Percentiles rank a stretch among this genome's conserved stretches.
Evolutionary conservation across 805 yeast species (phyloP).

Genomic region (Saitoella complicata): DNA sequence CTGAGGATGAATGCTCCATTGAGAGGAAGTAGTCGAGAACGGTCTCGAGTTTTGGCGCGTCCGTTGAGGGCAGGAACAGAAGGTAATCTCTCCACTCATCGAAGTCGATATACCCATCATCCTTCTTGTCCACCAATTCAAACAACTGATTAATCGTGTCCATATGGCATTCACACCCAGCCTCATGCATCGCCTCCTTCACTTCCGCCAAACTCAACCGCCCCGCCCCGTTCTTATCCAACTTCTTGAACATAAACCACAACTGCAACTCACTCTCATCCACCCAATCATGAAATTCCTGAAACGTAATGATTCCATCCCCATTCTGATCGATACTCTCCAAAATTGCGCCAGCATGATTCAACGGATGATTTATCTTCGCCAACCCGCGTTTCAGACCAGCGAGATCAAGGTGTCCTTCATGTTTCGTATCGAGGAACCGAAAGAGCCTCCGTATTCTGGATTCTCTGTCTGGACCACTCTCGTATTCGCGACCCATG

Average conservation of each 20-base stretch:
- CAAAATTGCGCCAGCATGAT: conserved; percentile 6
- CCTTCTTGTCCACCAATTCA: conserved; percentile 30
- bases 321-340: conserved; percentile 7
- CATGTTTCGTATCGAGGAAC: conserved; percentile 27
- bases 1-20: conserved; percentile 68
- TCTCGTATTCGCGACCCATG: too few species aligned
- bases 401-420: conserved; percentile 25
- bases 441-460: conserved; percentile 22
- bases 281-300: conserved; percentile 15
- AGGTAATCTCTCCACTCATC: conserved; percentile 78
- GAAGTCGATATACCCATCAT: conserved; percentile 39
- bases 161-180: conserved; percentile 38
- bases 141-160: conserved; percentile 41
- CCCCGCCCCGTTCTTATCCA: conserved; percentile 16
- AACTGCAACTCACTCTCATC: conserved; percentile 15
- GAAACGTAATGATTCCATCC: conserved; percentile 11
- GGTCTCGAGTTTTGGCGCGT: conserved; percentile 32
- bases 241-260: conserved; percentile 12
- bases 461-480: not conserved
- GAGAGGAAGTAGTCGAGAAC: conserved; percentile 71
- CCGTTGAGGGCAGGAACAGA: conserved; percentile 68
- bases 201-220: conserved; percentile 45
- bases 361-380: conserved; percentile 32
- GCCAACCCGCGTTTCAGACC: conserved; percentile 26
- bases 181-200: conserved; percentile 39